A percentile compares a stretch with the other conserved stretches of the same genome.
phyloP scores from a whole-genome alignment of 495 filamentous ascomycete genomes.

The Parachaetomium inaequale region DNA sequence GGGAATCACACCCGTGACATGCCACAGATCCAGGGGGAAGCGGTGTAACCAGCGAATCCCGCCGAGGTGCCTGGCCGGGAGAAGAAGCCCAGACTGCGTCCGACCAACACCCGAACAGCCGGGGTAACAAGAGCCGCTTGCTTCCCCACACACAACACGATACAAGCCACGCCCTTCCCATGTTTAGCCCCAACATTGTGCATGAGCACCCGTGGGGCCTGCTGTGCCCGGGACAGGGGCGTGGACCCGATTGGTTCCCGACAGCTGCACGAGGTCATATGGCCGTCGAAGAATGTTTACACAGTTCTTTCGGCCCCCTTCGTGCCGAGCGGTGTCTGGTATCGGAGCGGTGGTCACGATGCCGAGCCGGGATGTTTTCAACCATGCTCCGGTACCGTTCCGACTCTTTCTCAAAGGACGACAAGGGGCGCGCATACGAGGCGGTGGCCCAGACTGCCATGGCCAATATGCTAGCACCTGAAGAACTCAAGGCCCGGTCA shows the following conservation, averaged over 20 bases:
- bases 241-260: slow-evolving; percentile 3
- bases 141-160: not conserved
- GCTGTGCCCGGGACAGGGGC: not conserved
- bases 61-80: not conserved
- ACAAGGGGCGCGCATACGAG: too few species aligned
- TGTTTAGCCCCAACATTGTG: not conserved
- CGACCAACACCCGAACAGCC: not conserved
- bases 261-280: slow-evolving; percentile 3
- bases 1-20: not conserved
- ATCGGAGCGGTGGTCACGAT: too few species aligned
- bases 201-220: not conserved
- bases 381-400: slow-evolving; percentile 7
- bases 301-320: not conserved
- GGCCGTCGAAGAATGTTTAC: not conserved
- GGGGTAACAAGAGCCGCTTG: not conserved
- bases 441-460: too few species aligned
- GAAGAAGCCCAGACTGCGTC: not conserved
- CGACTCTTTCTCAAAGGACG: too few species aligned
- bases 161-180: not conserved
- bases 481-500: too few species aligned
- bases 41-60: not conserved
- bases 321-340: not conserved
- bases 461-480: too few species aligned
- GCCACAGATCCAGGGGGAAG: not conserved
- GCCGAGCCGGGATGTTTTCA: not conserved